Evolutionary conservation across 169 alveolate species (phyloP).

Genomic region (Plasmodium sp.): DNA sequence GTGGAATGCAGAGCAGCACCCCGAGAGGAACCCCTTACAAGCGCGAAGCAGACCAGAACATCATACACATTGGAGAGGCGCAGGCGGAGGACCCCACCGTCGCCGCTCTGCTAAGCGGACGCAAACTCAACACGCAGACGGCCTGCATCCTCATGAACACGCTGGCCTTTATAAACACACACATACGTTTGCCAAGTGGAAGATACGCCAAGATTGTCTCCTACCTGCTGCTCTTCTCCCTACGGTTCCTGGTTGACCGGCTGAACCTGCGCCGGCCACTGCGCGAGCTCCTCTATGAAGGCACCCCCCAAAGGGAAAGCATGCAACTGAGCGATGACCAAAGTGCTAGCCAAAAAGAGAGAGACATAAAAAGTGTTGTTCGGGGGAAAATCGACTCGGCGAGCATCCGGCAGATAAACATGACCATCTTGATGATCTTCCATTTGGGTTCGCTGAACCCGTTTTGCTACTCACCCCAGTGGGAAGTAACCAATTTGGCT

Average conservation of each 20-base stretch:
- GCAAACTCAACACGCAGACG: conserved; percentile 40
- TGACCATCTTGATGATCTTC: conserved; percentile 24
- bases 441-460: not conserved
- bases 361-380: not conserved
- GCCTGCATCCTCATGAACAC: conserved; percentile 41
- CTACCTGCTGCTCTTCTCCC: conserved; percentile 12
- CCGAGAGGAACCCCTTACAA: not conserved
- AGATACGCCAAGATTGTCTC: not conserved
- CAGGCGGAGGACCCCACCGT: not conserved
- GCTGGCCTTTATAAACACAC: conserved; percentile 32
- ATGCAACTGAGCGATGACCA: not conserved
- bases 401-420: conserved; percentile 44
- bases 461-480: not conserved
- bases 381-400: conserved; percentile 50
- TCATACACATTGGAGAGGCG: conserved; percentile 14
- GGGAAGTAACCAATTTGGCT: not conserved
- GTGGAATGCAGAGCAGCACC: not conserved
- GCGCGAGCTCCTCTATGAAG: not conserved
- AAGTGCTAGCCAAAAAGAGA: not conserved
- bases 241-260: not conserved
- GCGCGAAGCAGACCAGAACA: not conserved
- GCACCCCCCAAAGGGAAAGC: not conserved
- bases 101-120: not conserved
- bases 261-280: not conserved
- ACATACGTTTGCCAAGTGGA: not conserved